A percentile compares a stretch with the other conserved stretches of the same genome.
phyloP scores from a whole-genome alignment of 441 rosid species.

The Oxalis stricta region DNA sequence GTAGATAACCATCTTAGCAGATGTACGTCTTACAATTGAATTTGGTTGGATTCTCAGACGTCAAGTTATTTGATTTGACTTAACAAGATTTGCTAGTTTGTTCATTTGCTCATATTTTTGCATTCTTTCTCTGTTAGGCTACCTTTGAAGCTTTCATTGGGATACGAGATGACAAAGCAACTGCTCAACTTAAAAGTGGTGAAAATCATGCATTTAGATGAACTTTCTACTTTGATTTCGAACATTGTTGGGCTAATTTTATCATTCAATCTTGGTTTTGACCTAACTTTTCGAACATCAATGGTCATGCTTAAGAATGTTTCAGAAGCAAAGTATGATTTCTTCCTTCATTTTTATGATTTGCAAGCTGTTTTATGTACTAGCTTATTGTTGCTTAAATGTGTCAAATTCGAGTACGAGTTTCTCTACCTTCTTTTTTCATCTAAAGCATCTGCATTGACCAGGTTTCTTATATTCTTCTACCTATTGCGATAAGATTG shows the following conservation, averaged over 20 bases:
- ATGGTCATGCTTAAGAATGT: slow-evolving; percentile 95
- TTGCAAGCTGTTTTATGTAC: not conserved
- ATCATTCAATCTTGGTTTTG: too few species aligned
- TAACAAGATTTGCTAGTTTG: not conserved
- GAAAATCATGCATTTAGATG: too few species aligned
- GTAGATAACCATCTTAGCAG: too few species aligned
- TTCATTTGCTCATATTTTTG: slow-evolving; percentile 6
- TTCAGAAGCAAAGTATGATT: slow-evolving; percentile 68
- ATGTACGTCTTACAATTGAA: too few species aligned
- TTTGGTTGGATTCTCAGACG: too few species aligned
- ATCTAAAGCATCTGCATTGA: too few species aligned
- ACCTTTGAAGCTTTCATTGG: slow-evolving; percentile 85
- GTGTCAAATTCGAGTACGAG: too few species aligned
- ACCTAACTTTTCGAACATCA: too few species aligned
- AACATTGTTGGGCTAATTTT: too few species aligned
- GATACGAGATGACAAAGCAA: slow-evolving; percentile 70
- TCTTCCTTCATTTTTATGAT: slow-evolving; percentile 8
- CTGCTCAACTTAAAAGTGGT: slow-evolving; percentile 70
- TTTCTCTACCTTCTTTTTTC: too few species aligned
- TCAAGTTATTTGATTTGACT: too few species aligned
- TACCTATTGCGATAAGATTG: slow-evolving; percentile 67
- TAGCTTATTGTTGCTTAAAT: slow-evolving; percentile 7
- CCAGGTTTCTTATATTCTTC: slow-evolving; percentile 80
- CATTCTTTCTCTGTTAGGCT: slow-evolving; percentile 33
- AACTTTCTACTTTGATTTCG: too few species aligned